Evolutionary conservation across 1,139 yeast genomes (phyloP), one percentile per base, ranked within the genome.

Genomic region (Chernovozyma aurita): DNA sequence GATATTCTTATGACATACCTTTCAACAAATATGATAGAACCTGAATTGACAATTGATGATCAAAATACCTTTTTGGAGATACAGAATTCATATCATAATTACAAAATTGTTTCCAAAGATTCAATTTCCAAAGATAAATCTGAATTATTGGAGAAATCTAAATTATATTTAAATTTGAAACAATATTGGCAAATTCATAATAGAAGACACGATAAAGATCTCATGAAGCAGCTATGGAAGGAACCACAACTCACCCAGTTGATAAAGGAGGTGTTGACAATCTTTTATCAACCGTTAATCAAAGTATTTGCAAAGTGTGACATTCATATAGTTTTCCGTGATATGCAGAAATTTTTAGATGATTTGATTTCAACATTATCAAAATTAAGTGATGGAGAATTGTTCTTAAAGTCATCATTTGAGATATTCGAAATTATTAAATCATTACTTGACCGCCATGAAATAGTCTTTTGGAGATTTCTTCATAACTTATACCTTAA

Each of bases 231-330:
- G 50, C 59, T 90, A 32, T 86, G 96, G 94, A 79, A 79, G 37
- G 95, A 88, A 49, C 88, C 92, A 0, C 85, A 83, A 48, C 63
- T 94, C 30, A 78, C 88, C 18, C 70, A 69, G 32, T 65, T 90
- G 30, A 64, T 88, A 39, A 83, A 83, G 45, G 85, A 85, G 38
- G 65, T 86, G 28, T 70, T 90, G 30, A 75, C 88, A 0, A 71
- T 87, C 38, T 84, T 90, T 47, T 88, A 88, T 55, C 87, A 85
- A 44, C 97, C 97, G 1, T 63, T 90, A 52, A 85, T 88, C 44
- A 73, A 71, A 30, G 70, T 90, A 1, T 85, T 90, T 61, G 79
- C 82, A 42, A 75, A 78, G 35, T 87, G 95, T 20, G 79, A 83
- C 42, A 73, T 90, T 43, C 86, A 87, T 49, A 58, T 83, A 29